Percentiles rank a stretch among this genome's conserved stretches.
phyloP scores from a whole-genome alignment of 176 grass and related monocot species.

The Eleusine indica region DNA sequence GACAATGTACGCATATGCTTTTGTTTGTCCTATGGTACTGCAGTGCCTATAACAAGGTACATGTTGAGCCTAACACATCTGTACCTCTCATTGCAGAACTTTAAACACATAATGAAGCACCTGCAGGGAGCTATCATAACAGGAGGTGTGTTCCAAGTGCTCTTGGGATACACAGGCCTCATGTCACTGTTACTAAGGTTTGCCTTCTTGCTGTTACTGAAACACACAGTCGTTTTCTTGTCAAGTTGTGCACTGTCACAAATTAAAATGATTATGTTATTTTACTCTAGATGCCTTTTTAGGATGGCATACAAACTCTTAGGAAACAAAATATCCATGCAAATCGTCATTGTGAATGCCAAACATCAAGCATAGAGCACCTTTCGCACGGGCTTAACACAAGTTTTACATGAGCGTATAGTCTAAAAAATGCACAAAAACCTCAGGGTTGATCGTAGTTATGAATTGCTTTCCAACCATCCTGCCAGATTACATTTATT shows the following conservation, averaged over 20 bases:
- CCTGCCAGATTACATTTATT: neutral
- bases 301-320: conserved; percentile 3
- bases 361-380: conserved; percentile 1
- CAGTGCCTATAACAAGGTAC: conserved; percentile 1
- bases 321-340: conserved; percentile 3
- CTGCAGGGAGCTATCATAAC: conserved; percentile 94
- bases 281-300: neutral
- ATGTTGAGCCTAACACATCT: conserved; percentile 23
- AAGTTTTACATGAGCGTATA: neutral
- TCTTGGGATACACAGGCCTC: conserved; percentile 86
- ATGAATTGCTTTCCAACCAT: conserved; percentile 14
- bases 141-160: conserved; percentile 80
- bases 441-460: neutral
- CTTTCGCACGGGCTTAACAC: neutral
- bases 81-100: conserved; percentile 62
- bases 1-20: conserved; percentile 69
- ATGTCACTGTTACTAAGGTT: conserved; percentile 82
- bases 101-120: conserved; percentile 99
- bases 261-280: neutral
- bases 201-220: neutral
- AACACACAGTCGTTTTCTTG: neutral
- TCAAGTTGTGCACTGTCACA: neutral
- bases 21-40: neutral
- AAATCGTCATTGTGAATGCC: neutral
- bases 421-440: conserved; percentile 2